Conservation (phyloP, 805 yeast genomes). For the Helenozyma baotianmanensis region DNA sequence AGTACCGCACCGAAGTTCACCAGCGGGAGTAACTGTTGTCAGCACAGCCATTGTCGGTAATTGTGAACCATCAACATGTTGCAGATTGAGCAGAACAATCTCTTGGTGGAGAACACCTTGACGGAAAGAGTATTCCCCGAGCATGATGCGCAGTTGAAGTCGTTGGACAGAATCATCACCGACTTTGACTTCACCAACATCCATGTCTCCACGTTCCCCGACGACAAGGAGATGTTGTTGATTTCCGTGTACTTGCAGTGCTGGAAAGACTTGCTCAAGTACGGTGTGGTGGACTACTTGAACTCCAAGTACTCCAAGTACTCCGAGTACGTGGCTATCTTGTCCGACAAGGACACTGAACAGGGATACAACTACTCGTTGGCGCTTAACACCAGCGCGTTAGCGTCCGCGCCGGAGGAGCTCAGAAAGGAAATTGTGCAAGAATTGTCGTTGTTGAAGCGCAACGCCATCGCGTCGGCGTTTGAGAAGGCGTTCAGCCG, state of each 20-base stretch:
- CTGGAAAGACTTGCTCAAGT: constrained; percentile 65
- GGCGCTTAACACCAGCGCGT: constrained; percentile 51
- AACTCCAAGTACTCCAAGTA: constrained; percentile 43
- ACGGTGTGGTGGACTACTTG: constrained; percentile 59
- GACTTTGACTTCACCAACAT: constrained; percentile 96
- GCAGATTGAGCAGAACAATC: constrained; percentile 78
- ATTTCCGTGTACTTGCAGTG: constrained; percentile 72
- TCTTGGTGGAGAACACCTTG: constrained; percentile 76
- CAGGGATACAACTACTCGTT: constrained; percentile 79
- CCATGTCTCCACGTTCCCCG: constrained; percentile 81
- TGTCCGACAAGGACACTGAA: constrained; percentile 46
- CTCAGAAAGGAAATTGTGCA: constrained; percentile 49
- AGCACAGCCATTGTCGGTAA: no score
- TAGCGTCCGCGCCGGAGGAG: constrained; percentile 38
- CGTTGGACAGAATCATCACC: constrained; percentile 80
- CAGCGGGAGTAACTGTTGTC: no score
- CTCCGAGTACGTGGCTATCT: constrained; percentile 30
- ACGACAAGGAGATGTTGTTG: constrained; percentile 57
- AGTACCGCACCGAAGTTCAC: no score
- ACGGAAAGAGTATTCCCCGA: constrained; percentile 59
- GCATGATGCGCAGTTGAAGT: constrained; percentile 22
- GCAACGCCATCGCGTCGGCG: constrained; percentile 89
- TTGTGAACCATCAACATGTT: no score
- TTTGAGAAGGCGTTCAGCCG: constrained; percentile 80
- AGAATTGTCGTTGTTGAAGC: constrained; percentile 70